A percentile compares a stretch with the other conserved stretches of the same genome.
Conservation (phyloP, 306 rosid genomes). For the Ormosia emarginata region DNA sequence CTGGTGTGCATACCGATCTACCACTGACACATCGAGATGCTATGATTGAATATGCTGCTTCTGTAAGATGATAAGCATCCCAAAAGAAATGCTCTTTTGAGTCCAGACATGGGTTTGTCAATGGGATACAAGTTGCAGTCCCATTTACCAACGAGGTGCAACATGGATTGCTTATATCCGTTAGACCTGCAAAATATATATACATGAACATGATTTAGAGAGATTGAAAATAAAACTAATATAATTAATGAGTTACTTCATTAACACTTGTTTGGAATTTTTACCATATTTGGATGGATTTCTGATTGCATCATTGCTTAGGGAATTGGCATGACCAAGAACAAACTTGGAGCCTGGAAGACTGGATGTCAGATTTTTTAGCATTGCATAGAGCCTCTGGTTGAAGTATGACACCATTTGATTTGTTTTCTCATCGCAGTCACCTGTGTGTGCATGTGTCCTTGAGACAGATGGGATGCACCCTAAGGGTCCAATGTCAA, state of each 20-base stretch:
- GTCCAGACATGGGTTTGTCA: slow-evolving; percentile 18
- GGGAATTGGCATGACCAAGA: slow-evolving; percentile 36
- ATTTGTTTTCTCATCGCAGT: slow-evolving; percentile 37
- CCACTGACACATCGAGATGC: slow-evolving; percentile 37
- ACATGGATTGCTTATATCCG: slow-evolving; percentile 37
- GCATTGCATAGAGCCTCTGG: slow-evolving; percentile 15
- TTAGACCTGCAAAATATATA: slow-evolving; percentile 20
- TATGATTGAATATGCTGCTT: slow-evolving; percentile 27
- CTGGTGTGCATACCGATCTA: slow-evolving; percentile 26
- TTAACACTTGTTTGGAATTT: background rate
- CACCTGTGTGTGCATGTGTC: background rate
- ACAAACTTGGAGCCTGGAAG: slow-evolving; percentile 40
- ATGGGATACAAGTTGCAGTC: slow-evolving; percentile 47
- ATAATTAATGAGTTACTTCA: no score
- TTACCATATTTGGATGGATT: slow-evolving; percentile 48
- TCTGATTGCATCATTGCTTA: slow-evolving; percentile 29
- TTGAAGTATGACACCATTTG: slow-evolving; percentile 37
- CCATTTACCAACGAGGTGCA: slow-evolving; percentile 38
- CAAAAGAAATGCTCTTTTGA: slow-evolving; percentile 36
- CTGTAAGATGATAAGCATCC: slow-evolving; percentile 50
- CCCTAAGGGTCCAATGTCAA: slow-evolving; percentile 58
- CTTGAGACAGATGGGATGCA: slow-evolving; percentile 42
- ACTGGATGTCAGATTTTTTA: slow-evolving; percentile 18
- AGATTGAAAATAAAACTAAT: background rate
- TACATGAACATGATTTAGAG: background rate